Base-by-base conservation (phyloP, 1,284 basidiomycete genomes). In the Somion occarium region DNA sequence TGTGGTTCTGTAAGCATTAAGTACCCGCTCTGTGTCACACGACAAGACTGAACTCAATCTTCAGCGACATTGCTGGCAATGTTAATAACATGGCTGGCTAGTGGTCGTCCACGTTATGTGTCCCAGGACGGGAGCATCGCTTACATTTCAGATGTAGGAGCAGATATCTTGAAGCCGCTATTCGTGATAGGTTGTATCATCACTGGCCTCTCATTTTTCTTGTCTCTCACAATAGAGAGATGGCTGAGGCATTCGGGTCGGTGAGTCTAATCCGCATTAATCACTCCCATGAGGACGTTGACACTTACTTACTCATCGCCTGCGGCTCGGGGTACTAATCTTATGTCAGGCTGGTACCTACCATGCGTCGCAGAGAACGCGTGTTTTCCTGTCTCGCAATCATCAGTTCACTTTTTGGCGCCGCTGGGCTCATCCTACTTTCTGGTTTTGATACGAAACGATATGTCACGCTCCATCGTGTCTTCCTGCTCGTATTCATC, bases 71-170 rank as follows among this genome's bases (percentile, higher is more conserved):
- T 89, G 5, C 73, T 81, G 50, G 74, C 85, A 0, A 79, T 89
- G 78, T 66, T 89, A 18, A 75, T 87, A 44, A 80, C 79, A 41
- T 89, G 85, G 85, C 66, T 75, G 13, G 72, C 72, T 5, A 65
- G 68, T 9, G 77, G 78, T 22, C 60, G 70, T 20, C 80, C 76
- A 7, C 69, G 70, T 53, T 82, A 80, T 56, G 67, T 71, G 3
- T 69, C 74, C 19, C 64, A 70, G 64, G 75, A 82, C 27, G 77
- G 77, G 30, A 68, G 64, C 3, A 79, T 89, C 48, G 80, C 82
- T 11, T 88, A 85, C 64, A 88, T 89, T 46, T 88, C 85, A 20
- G 86, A 89, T 60, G 67, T 89, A 27, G 87, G 83, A 19, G 87
- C 86, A 20, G 76, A 76, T 57, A 72, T 75, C 42, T 69, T 90